phyloP scores from a whole-genome alignment of 371 early-diverging fungal genomes.

The Mortierella sp. region DNA sequence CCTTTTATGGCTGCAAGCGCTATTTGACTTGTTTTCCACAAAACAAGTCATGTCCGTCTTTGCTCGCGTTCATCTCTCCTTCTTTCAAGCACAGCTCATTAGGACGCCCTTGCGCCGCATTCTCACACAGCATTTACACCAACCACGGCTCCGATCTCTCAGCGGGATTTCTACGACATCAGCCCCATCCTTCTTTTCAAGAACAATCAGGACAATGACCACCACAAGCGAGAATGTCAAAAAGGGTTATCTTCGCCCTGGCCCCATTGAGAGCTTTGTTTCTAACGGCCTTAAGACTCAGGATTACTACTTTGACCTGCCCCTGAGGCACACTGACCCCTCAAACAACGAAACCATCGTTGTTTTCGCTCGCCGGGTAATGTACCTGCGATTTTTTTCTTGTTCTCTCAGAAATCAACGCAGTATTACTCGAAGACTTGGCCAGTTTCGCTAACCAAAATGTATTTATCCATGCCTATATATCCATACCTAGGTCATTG shows the following conservation, averaged over 20 bases:
- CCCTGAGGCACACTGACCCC: conserved; percentile 36
- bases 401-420: background rate
- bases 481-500: conserved; percentile 27
- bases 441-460: background rate
- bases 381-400: background rate
- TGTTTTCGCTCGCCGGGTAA: conserved; percentile 48
- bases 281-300: conserved; percentile 46
- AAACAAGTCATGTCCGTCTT: too few relatives aligned
- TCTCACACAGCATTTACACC: background rate
- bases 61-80: too few relatives aligned
- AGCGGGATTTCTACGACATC: too few relatives aligned
- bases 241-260: conserved; percentile 39
- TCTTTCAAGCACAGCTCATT: too few relatives aligned
- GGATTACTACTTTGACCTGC: conserved; percentile 54
- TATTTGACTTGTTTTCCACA: too few relatives aligned
- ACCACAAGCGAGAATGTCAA: conserved; percentile 1
- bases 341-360: conserved; percentile 44
- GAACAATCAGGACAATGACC: background rate
- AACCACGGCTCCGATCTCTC: background rate
- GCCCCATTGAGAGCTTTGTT: conserved; percentile 43
- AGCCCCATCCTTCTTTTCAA: background rate
- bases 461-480: background rate
- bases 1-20: too few relatives aligned
- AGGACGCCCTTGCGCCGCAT: too few relatives aligned
- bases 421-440: background rate